These are phyloP conservation scores for Adiantum capillusveneris DNA, from an alignment of 75 land plant species.

Conservation along the genomic window DNA sequence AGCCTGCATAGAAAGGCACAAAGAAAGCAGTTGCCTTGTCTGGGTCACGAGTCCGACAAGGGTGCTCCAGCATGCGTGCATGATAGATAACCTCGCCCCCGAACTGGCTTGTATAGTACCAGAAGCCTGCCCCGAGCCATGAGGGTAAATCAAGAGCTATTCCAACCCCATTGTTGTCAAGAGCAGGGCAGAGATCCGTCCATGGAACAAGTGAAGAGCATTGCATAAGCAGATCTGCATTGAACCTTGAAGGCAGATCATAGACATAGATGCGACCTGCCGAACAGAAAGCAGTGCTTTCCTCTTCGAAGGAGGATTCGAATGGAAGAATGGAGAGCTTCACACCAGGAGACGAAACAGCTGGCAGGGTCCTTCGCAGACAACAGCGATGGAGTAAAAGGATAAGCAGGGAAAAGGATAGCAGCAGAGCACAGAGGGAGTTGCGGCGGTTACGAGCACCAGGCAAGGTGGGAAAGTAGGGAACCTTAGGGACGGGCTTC, in stretches of 20 bases:
- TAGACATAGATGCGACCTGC: slow-evolving; percentile 40
- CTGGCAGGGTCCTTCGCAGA: no score
- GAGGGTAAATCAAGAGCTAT: slow-evolving; percentile 17
- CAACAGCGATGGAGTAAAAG: no score
- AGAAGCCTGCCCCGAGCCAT: slow-evolving; percentile 7
- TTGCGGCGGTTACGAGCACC: no score
- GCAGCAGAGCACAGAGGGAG: no score
- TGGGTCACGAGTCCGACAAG: slow-evolving; percentile 50
- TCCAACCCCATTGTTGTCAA: slow-evolving; percentile 56
- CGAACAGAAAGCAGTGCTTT: background rate
- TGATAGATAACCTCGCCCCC: slow-evolving; percentile 57
- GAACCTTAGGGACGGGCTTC: no score
- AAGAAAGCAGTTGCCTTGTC: slow-evolving; percentile 42
- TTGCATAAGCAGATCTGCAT: slow-evolving; percentile 30
- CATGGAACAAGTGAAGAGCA: slow-evolving; percentile 47
- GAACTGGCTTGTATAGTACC: slow-evolving; percentile 62
- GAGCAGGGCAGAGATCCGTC: slow-evolving; percentile 58
- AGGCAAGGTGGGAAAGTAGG: no score
- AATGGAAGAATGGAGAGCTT: no score
- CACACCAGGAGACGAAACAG: no score
- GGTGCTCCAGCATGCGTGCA: slow-evolving; percentile 44
- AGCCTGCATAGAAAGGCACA: slow-evolving; percentile 69
- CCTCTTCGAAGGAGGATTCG: background rate
- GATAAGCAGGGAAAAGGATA: no score
- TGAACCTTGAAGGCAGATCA: slow-evolving; percentile 52